Conservation (phyloP, 768 basidiomycete genomes). For the Pisolithus orientalis region DNA sequence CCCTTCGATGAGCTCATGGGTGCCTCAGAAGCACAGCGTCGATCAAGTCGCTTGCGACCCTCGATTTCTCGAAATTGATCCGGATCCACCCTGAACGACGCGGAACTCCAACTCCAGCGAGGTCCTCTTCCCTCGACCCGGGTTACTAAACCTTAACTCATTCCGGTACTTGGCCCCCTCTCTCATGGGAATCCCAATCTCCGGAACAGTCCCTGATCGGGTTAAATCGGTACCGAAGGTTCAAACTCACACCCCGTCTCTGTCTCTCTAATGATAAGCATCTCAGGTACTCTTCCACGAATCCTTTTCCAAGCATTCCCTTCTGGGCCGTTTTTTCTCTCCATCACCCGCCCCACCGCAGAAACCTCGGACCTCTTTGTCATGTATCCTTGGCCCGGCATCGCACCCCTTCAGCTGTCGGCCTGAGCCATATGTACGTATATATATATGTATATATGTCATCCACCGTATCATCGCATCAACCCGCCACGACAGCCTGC, state of each 20-base stretch:
- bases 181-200: background rate
- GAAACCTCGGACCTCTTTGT: background rate
- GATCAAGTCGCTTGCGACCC: slow-evolving; percentile 9
- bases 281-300: background rate
- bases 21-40: slow-evolving; percentile 15
- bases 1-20: slow-evolving; percentile 13
- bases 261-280: background rate
- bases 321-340: background rate
- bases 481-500: background rate
- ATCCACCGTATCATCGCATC: background rate
- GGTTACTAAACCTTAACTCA: slow-evolving; percentile 15
- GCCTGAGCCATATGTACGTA: background rate
- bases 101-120: slow-evolving; percentile 1
- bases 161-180: background rate
- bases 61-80: slow-evolving; percentile 10
- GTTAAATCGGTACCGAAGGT: slow-evolving; percentile 3
- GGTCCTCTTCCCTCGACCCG: slow-evolving; percentile 2
- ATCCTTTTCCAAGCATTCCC: background rate
- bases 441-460: background rate
- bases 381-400: background rate
- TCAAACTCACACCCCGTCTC: background rate
- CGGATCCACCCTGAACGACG: slow-evolving; percentile 6
- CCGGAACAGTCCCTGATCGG: background rate
- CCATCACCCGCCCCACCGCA: background rate
- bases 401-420: background rate